Conservation (phyloP, 352 stramenopile genomes). For the Lagenidium giganteum region DNA sequence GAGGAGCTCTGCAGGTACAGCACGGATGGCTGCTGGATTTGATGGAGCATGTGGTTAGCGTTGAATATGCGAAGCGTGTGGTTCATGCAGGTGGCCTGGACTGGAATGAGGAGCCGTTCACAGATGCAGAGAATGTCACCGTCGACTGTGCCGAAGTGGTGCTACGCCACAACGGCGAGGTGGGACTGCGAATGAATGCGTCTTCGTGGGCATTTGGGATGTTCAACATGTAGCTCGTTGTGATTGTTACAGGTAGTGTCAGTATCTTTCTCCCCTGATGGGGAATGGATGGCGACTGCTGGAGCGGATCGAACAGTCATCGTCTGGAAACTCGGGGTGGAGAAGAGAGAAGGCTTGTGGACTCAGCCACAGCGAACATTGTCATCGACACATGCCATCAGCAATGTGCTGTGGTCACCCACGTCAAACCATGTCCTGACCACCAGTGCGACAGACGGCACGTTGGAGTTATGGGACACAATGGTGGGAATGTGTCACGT, state of each 20-base stretch:
- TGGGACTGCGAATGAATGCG: too few relatives aligned
- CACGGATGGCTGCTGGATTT: not conserved
- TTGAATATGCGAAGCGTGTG: constrained; percentile 24
- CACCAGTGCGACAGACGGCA: too few relatives aligned
- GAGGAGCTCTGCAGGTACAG: constrained; percentile 44
- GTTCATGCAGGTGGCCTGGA: constrained; percentile 22
- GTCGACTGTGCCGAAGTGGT: constrained; percentile 36
- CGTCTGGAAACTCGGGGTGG: constrained; percentile 50
- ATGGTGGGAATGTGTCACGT: too few relatives aligned
- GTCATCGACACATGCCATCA: too few relatives aligned
- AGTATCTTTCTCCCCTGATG: constrained; percentile 81
- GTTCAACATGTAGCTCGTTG: too few relatives aligned
- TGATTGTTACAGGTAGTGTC: too few relatives aligned
- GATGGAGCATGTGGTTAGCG: not conserved
- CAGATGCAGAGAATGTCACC: constrained; percentile 16
- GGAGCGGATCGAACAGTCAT: constrained; percentile 76
- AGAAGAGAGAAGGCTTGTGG: too few relatives aligned
- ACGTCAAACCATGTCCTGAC: too few relatives aligned
- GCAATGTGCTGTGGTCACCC: too few relatives aligned
- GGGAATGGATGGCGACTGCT: constrained; percentile 66
- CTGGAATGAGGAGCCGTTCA: constrained; percentile 10
- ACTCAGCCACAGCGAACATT: too few relatives aligned
- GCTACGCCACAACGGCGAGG: constrained; percentile 42
- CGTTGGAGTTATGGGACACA: too few relatives aligned
- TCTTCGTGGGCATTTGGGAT: too few relatives aligned